Evolutionary conservation across 306 rosid species (phyloP).

Genomic region (Lupinus albus): DNA sequence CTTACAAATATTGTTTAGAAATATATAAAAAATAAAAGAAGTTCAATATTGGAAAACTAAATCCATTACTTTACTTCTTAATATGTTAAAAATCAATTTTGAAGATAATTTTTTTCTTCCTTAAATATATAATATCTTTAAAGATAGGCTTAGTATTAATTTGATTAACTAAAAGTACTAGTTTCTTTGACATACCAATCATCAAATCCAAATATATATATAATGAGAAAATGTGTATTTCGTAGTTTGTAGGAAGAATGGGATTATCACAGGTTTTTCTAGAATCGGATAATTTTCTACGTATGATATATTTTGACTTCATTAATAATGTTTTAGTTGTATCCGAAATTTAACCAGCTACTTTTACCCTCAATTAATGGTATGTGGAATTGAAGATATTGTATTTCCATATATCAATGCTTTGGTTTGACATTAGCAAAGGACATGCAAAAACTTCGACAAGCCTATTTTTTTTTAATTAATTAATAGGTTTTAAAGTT

Average conservation of each 20-base stretch:
- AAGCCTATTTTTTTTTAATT: slow-evolving; percentile 34
- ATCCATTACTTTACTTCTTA: no score
- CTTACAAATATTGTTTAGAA: no score
- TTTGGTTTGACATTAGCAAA: background rate
- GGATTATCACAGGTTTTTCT: no score
- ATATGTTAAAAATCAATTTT: no score
- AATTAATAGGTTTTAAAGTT: background rate
- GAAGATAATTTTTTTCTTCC: no score
- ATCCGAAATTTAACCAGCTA: background rate
- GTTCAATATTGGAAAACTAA: no score
- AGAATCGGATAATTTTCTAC: background rate
- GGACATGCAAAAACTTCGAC: slow-evolving; percentile 5
- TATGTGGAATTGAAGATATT: no score
- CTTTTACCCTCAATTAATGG: no score
- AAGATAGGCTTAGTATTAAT: no score
- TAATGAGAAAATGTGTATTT: background rate
- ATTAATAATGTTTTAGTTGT: background rate
- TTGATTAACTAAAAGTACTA: background rate
- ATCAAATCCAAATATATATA: background rate
- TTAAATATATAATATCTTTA: no score
- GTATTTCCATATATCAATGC: no score
- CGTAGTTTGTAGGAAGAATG: background rate
- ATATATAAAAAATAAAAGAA: no score
- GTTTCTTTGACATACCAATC: slow-evolving; percentile 4
- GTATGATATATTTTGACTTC: background rate